phyloP scores from a whole-genome alignment of 345 rosid species.

The Capsella bursapastoris region DNA sequence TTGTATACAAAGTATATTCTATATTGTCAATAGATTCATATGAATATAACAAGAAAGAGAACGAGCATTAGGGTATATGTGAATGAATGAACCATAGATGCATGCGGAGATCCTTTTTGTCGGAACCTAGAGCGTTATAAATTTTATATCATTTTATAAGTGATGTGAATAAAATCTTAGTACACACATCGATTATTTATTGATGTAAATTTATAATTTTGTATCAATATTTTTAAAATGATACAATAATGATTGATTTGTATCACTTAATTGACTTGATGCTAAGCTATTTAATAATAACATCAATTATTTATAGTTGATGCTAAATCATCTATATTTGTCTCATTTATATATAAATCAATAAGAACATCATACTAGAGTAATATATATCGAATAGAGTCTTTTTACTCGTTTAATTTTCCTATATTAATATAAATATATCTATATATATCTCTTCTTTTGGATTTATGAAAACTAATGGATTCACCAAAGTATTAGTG shows the following conservation, averaged over 20 bases:
- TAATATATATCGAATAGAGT: not conserved
- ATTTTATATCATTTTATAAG: no score
- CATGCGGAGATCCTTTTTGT: constrained; percentile 16
- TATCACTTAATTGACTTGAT: no score
- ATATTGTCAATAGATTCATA: not conserved
- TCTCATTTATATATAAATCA: not conserved
- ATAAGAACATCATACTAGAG: not conserved
- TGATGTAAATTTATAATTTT: no score
- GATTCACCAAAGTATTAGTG: not conserved
- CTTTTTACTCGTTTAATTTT: not conserved
- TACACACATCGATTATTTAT: no score
- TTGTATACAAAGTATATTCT: not conserved
- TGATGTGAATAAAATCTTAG: no score
- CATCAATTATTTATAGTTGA: no score
- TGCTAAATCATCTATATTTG: no score
- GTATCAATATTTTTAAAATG: no score
- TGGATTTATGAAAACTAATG: not conserved
- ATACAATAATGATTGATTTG: no score
- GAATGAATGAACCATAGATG: constrained; percentile 8
- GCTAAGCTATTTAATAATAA: no score
- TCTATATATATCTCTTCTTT: not conserved
- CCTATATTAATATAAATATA: not conserved
- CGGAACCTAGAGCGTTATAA: constrained; percentile 25
- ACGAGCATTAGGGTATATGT: constrained; percentile 12
- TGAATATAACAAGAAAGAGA: constrained; percentile 25